Evolutionary conservation across 2,329 filamentous ascomycete genomes (phyloP).

Genomic region (Colletotrichum sp.): DNA sequence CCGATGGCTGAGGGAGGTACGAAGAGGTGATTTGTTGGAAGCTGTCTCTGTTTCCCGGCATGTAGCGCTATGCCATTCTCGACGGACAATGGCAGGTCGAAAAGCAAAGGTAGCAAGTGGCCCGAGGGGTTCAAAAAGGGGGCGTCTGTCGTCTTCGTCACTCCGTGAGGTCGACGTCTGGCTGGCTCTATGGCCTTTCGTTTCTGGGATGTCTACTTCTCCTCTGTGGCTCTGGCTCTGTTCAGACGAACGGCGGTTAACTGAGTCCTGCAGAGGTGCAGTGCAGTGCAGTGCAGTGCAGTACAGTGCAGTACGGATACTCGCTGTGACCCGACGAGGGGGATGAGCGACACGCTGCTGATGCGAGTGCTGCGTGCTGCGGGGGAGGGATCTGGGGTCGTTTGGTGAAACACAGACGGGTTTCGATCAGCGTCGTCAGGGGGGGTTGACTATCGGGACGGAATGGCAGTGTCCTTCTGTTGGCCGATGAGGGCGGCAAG

Average conservation of each 20-base stretch:
- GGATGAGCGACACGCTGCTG: constrained; percentile 7
- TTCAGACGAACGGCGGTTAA: constrained; percentile 19
- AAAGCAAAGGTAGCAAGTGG: background rate
- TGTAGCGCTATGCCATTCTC: constrained; percentile 17
- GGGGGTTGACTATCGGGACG: background rate
- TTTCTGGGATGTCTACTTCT: background rate
- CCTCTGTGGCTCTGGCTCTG: background rate
- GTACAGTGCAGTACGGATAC: background rate
- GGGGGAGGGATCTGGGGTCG: constrained; percentile 20
- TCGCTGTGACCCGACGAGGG: background rate
- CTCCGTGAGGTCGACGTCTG: background rate
- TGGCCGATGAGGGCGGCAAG: background rate
- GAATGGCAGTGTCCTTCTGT: background rate
- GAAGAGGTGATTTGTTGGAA: background rate
- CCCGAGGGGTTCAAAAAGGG: background rate
- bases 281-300: background rate
- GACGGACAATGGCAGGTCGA: constrained; percentile 3
- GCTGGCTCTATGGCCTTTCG: background rate
- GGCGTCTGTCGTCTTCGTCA: background rate
- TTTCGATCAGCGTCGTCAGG: constrained; percentile 10
- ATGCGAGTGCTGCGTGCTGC: constrained; percentile 2
- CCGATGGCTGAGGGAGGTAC: background rate
- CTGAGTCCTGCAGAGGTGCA: background rate
- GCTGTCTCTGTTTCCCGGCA: constrained; percentile 4
- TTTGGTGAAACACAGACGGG: constrained; percentile 20